Conservation (phyloP, 1,139 yeast genomes). For the Chernovozyma aurita region DNA sequence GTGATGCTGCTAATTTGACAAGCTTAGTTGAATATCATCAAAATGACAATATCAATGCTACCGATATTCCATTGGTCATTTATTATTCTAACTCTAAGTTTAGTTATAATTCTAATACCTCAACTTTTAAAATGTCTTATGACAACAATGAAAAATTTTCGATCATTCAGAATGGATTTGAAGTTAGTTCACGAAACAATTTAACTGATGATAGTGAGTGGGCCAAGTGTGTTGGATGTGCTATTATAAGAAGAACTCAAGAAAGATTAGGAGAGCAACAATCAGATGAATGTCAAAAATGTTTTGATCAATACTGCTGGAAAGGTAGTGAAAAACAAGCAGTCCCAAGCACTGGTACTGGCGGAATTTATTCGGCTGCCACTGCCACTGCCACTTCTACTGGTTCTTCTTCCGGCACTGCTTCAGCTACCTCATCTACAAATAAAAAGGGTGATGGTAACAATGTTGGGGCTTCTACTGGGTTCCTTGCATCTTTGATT, state of each 20-base stretch:
- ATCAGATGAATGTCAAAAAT: conserved; percentile 35
- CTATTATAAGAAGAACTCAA: conserved; percentile 40
- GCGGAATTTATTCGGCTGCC: conserved; percentile 1
- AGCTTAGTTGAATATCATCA: conserved; percentile 26
- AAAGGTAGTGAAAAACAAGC: conserved; percentile 17
- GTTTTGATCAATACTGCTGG: conserved; percentile 41
- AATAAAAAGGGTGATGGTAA: conserved; percentile 5
- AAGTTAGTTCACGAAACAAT: conserved; percentile 31
- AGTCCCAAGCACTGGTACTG: conserved; percentile 12
- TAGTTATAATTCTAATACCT: conserved; percentile 32
- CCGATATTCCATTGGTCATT: conserved; percentile 39
- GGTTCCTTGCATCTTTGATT: neutral
- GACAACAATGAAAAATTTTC: conserved; percentile 28
- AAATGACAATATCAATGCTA: conserved; percentile 21
- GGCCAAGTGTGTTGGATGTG: conserved; percentile 46
- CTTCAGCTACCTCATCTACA: conserved; percentile 6
- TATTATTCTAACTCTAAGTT: conserved; percentile 31
- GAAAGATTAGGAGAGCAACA: conserved; percentile 35
- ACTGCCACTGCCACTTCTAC: conserved; percentile 3
- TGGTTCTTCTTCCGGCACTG: conserved; percentile 4
- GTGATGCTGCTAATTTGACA: conserved; percentile 29
- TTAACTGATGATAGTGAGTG: conserved; percentile 33
- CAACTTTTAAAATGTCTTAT: conserved; percentile 38
- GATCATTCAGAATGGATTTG: conserved; percentile 38
- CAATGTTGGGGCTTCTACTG: neutral